Percentiles rank a stretch among this genome's conserved stretches.
Conservation (phyloP, 2,329 filamentous ascomycete species). For the Hypocreales sp. region DNA sequence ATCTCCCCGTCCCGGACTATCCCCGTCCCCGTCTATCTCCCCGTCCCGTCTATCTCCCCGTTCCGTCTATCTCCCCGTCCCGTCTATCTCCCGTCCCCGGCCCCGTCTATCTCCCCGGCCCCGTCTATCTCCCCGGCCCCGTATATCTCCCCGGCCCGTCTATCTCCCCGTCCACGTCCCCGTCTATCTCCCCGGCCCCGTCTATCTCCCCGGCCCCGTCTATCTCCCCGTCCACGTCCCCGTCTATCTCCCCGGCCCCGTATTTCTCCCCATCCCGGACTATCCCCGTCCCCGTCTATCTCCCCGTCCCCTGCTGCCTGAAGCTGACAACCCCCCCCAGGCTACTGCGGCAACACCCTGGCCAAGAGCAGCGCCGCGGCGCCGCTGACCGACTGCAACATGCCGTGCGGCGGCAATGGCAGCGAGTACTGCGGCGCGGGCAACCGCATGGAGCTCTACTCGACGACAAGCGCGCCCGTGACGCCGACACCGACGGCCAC, state of each 20-base stretch:
- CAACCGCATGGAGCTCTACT: conserved; percentile 27
- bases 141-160: no score
- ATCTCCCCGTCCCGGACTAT: no score
- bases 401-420: conserved; percentile 23
- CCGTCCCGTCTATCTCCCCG: not conserved
- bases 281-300: no score
- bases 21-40: no score
- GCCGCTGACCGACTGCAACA: conserved; percentile 17
- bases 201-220: no score
- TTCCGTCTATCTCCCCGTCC: not conserved
- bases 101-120: not conserved
- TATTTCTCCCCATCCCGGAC: not conserved
- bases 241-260: not conserved
- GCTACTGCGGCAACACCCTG: conserved; percentile 32
- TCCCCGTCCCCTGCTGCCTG: no score
- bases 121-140: no score
- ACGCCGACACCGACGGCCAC: conserved; percentile 14
- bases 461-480: conserved; percentile 18
- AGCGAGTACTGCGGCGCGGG: conserved; percentile 26
- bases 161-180: not conserved
- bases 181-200: not conserved
- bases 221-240: no score
- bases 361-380: conserved; percentile 11
- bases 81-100: no score
- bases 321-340: no score